These are phyloP conservation scores for Bolboschoenoplectus hybrid DNA, from an alignment of 202 grass and related monocot species.

Conservation along the genomic window DNA sequence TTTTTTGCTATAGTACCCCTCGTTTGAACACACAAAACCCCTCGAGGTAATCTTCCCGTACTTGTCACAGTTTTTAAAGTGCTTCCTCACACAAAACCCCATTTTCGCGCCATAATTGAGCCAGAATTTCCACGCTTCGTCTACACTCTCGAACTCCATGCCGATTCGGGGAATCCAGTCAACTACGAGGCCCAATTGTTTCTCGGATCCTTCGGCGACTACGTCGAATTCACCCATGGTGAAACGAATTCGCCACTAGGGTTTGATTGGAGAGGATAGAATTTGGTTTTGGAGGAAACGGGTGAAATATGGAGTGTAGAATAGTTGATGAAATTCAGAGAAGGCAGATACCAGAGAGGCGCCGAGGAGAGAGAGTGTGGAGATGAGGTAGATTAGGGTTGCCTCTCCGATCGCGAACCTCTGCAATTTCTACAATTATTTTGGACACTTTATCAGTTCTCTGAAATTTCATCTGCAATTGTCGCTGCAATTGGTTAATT, in stretches of 20 bases:
- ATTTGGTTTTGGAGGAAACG: constrained; percentile 14
- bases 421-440: constrained; percentile 41
- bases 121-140: constrained; percentile 42
- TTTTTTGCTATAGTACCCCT: constrained; percentile 27
- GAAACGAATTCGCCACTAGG: not conserved
- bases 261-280: constrained; percentile 14
- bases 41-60: constrained; percentile 34
- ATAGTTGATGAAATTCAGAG: constrained; percentile 40
- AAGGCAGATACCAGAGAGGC: not conserved
- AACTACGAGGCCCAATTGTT: not conserved
- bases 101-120: constrained; percentile 39
- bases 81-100: constrained; percentile 35
- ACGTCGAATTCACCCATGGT: constrained; percentile 27
- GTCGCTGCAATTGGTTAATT: not conserved
- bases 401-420: constrained; percentile 24
- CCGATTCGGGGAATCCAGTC: constrained; percentile 30
- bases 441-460: not conserved
- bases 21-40: constrained; percentile 50
- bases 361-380: not conserved
- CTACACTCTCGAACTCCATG: constrained; percentile 35
- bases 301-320: constrained; percentile 18
- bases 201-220: constrained; percentile 28
- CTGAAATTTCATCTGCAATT: not conserved
- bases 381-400: constrained; percentile 36
- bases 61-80: constrained; percentile 37